A percentile compares a stretch with the other conserved stretches of the same genome.
phyloP scores from a whole-genome alignment of 148 eudicot genomes.

The Dianthus caryophyllus region DNA sequence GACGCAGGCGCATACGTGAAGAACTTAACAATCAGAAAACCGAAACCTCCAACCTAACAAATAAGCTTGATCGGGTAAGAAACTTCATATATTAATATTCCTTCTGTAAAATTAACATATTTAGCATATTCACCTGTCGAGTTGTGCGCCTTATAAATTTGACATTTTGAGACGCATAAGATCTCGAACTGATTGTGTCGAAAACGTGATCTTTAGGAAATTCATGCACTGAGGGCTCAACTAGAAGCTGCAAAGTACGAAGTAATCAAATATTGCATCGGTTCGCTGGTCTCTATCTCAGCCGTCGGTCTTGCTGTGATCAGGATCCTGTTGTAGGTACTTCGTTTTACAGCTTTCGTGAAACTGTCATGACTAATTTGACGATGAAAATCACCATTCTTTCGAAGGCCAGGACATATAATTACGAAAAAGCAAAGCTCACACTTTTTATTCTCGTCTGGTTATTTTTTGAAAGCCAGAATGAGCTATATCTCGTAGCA shows the following conservation, averaged over 20 bases:
- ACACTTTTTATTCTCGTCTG: slow-evolving; percentile 17
- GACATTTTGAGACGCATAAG: background rate
- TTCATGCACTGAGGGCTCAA: slow-evolving; percentile 60
- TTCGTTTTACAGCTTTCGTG: background rate
- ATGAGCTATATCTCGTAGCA: slow-evolving; percentile 7
- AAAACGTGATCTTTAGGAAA: slow-evolving; percentile 40
- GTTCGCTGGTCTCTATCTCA: slow-evolving; percentile 57
- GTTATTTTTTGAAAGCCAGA: slow-evolving; percentile 23
- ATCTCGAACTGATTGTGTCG: background rate
- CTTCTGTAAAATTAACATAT: background rate
- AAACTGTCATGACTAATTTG: slow-evolving; percentile 9
- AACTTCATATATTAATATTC: background rate
- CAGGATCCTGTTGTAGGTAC: slow-evolving; percentile 40
- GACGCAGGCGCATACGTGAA: slow-evolving; percentile 68
- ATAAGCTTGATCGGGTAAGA: slow-evolving; percentile 69
- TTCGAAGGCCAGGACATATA: slow-evolving; percentile 4
- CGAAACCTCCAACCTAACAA: slow-evolving; percentile 60
- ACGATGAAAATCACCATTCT: slow-evolving; percentile 9
- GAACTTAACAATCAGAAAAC: slow-evolving; percentile 63
- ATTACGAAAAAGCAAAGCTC: background rate
- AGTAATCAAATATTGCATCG: slow-evolving; percentile 66
- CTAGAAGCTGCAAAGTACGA: slow-evolving; percentile 65
- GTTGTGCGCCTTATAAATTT: too few relatives aligned
- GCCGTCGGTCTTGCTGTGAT: slow-evolving; percentile 56
- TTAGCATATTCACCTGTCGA: too few relatives aligned